Conservation (phyloP, 345 rosid genomes). For the Corchorus capsularis region DNA sequence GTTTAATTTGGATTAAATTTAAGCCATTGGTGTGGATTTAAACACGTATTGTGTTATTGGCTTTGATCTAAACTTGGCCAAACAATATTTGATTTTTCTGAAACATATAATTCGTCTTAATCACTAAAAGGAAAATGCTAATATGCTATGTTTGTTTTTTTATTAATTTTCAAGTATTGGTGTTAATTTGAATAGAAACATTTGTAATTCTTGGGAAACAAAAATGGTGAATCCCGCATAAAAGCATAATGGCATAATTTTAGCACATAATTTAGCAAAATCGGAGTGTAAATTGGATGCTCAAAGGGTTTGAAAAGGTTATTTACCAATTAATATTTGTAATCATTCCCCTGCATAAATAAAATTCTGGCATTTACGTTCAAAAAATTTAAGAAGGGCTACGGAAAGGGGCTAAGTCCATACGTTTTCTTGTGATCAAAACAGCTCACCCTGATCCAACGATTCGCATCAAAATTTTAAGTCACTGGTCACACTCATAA, state of each 20-base stretch:
- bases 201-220: background rate
- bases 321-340: too few species aligned
- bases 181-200: too few species aligned
- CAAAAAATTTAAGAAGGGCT: background rate
- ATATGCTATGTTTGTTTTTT: too few species aligned
- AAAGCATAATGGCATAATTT: background rate
- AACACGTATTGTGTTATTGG: background rate
- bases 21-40: slow-evolving; percentile 5
- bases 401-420: background rate
- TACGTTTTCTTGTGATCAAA: background rate
- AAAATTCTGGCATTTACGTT: too few species aligned
- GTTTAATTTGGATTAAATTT: background rate
- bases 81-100: slow-evolving; percentile 11
- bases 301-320: too few species aligned
- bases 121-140: background rate
- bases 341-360: too few species aligned
- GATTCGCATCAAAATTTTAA: background rate
- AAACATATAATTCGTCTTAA: background rate
- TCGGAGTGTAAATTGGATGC: too few species aligned
- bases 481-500: background rate
- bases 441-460: too few species aligned
- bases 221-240: background rate
- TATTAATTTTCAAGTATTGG: too few species aligned
- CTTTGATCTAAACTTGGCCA: slow-evolving; percentile 23
- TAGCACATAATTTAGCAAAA: too few species aligned